Evolutionary conservation across 2,329 filamentous ascomycete genomes (phyloP), one percentile per base, ranked within the genome.

Genomic region (Ophiostoma novo-ulmi): DNA sequence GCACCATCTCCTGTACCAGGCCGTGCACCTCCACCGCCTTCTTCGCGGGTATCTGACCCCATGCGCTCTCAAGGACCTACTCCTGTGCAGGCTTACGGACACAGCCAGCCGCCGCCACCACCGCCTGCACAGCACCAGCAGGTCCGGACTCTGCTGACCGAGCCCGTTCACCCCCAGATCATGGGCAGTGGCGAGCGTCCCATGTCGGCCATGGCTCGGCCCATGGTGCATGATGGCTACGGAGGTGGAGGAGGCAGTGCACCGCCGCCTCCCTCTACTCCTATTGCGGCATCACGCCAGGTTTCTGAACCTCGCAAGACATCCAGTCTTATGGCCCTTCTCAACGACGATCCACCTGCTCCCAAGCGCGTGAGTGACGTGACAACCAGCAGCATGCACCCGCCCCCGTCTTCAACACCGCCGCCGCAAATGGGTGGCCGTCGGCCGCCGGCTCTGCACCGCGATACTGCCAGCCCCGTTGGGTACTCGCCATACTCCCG

Each of bases 251-350:
- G 44, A 17, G 17, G 44, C 71, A 65, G 63, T 67, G 68, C 31
- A 1, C 69, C 69, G 69, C 76, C 76, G n/a, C 79, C 80, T 3
- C 80, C 80, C 10, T 78, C 80, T 1, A 31, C 71, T 20, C 48
- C 68, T 38, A 76, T 81, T 31, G 78, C 81, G 38, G 48, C 38
- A 8, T 44, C 22, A 78, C 81, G 55, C 77, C 84, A 58, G 22
- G 22, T 61, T 22, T 10, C 41, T 38, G 66, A 64, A 22, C 64
- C 48, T 74, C 82, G 63, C n/a, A 89, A 89, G 79, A 88, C 84
- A 8, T 88, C 87, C 17, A 89, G 81, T 73, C 83, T 90, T 72
- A 88, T 89, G 83, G 86, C 86, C 0, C 77, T 90, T 72, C 80
- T 90, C 3, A 88, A 88, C 74, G 86, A 89, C 73, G 87, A 89